Conservation (phyloP, 495 filamentous ascomycete species). For the Penicillium simplicissimum region DNA sequence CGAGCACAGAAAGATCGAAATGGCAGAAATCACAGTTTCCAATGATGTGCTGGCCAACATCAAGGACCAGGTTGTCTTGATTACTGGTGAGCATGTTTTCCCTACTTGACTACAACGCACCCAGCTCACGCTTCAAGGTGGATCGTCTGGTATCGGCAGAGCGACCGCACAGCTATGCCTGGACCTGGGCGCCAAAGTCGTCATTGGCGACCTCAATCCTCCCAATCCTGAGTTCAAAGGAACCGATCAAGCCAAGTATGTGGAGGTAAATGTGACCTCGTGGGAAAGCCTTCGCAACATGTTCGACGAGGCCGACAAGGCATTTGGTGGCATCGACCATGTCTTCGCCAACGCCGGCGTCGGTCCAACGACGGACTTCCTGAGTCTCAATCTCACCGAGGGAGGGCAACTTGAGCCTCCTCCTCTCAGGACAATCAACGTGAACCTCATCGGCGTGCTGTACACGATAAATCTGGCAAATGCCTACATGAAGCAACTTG, state of each 20-base stretch:
- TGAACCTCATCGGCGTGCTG: conserved; percentile 46
- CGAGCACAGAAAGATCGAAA: background rate
- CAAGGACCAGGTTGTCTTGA: conserved; percentile 47
- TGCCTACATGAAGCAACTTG: conserved; percentile 35
- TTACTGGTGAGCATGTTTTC: conserved; percentile 42
- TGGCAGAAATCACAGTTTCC: conserved; percentile 17
- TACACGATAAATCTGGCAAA: conserved; percentile 41
- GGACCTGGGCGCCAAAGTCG: conserved; percentile 45
- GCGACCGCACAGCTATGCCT: conserved; percentile 48
- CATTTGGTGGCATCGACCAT: conserved; percentile 48
- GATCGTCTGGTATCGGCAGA: conserved; percentile 51
- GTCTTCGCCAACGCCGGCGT: conserved; percentile 55
- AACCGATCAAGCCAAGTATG: conserved; percentile 28
- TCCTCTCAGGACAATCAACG: conserved; percentile 36
- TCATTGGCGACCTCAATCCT: conserved; percentile 42
- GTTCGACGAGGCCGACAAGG: conserved; percentile 40
- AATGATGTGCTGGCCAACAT: conserved; percentile 22
- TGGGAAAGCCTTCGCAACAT: conserved; percentile 43
- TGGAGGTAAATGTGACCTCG: conserved; percentile 40
- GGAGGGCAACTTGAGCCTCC: conserved; percentile 45
- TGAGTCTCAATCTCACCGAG: conserved; percentile 42
- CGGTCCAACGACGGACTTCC: conserved; percentile 37
- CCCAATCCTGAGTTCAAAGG: conserved; percentile 25
- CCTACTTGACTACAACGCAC: background rate
- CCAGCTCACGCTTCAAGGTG: conserved; percentile 35